Evolutionary conservation across 768 basidiomycete genomes (phyloP), one percentile per base, ranked within the genome.

Genomic region (Chiua virens): DNA sequence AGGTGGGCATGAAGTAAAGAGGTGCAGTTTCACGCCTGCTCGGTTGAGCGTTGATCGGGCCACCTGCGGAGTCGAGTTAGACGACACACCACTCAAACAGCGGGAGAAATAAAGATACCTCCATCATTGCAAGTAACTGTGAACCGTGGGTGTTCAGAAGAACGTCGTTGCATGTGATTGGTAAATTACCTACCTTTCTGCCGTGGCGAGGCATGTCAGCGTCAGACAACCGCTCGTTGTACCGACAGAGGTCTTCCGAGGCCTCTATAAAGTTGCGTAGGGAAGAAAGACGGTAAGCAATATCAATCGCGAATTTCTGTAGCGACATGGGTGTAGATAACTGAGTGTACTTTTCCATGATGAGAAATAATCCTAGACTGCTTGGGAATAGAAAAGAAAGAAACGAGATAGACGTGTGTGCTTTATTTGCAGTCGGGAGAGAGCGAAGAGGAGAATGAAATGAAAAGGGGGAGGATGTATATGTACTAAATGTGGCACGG

Each of bases 71-170:
- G 25, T 34, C 39, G 23, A 23, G 45, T 56, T 15, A 47, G 42
- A 40, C 28, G 13, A 27, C 3, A 18, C 37, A 13, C 28, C 32
- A 35, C 34, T 23, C 49, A 20, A 48, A 28, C 13, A 34, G 10
- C 30, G 27, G 46, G 54, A 20, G 39, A 57, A 48, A 45, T 52
- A 53, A 57, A 57, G 51, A 68, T 73, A 82, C 81, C 80, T 82
- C 80, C 42, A 75, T 68, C 52, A 82, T 56, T 21, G 71, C 66
- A 45, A 82, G 70, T 45, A 82, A 69, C 81, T 82, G 55, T 42
- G 25, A 45, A 46, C n/a, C 34, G 27, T 39, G 25, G 15, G 23
- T 2, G 36, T 22, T 59, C 28, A 59, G 50, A 55, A 45, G 48
- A 38, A 30, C 30, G 3, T 30, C 18, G 47, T 36, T 30, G 20